Evolutionary conservation across 139 green algal genomes (phyloP), one percentile per base, ranked within the genome.

Genomic region (Chlamydomonas eustigma): DNA sequence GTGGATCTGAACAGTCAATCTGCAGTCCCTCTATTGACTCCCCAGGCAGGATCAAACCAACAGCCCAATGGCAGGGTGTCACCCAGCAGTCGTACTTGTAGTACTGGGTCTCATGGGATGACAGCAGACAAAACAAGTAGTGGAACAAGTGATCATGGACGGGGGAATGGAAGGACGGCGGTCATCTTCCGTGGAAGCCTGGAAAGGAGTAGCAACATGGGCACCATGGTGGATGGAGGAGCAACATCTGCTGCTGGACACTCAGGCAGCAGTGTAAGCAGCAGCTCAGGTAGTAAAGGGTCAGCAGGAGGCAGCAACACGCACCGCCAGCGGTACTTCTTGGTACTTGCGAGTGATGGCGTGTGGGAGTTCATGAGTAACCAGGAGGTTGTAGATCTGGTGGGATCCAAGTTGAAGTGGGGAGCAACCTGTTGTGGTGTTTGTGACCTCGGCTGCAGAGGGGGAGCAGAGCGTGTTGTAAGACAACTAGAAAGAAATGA

Each of bases 331-430:
- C 51, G 80, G 34, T 63, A 69, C 34, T 69, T 85, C 38, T 51
- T 88, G 28, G 75, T 93, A 31, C 63, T 93, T 4, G 89, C 89
- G 0, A 87, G 73, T 0, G 94, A 98, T 38, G 94, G 93, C 34
- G 90, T 98, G 33, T 98, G 93, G 90, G 93, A 98, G 81, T 95
- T 96, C 77, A 93, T 98, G 52, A 84, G 65, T 36, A 92, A 84
- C 81, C 85, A 97, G 82, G 90, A 94, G 74, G 93, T 89, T 5
- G 87, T 97, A 12, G 89, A 95, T 28, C 81, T 91, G 51, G 82
- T 79, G 28, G 64, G 39, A 1, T n/a, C 35, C n/a, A 25, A 63
- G 69, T 50, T 71, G 2, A 33, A 71, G 18, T 33, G 64, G 6
- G 64, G n/a, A 38, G 64, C 64, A 4, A 39, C 2, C 2, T 37